phyloP scores from a whole-genome alignment of 2,329 filamentous ascomycete species.

The Eutypella sp. region DNA sequence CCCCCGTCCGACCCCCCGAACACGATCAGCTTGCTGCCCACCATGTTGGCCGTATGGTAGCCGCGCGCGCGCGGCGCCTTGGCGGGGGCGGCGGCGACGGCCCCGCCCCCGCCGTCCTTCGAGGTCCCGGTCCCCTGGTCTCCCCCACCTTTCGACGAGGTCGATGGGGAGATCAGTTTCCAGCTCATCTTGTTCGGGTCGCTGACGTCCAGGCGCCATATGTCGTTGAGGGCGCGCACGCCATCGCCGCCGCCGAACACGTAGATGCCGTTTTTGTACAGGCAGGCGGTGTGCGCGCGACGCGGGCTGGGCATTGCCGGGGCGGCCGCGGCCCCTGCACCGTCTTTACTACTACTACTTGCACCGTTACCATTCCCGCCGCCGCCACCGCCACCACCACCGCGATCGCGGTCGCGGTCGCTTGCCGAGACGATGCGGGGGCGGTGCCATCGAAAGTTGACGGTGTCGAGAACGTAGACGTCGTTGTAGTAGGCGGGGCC shows the following conservation, averaged over 20 bases:
- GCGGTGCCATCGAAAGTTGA: conserved; percentile 62
- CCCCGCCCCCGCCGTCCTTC: conserved; percentile 9
- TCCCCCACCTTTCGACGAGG: conserved; percentile 5
- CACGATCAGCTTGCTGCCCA: conserved; percentile 66
- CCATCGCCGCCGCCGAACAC: conserved; percentile 69
- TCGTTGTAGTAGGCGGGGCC: conserved; percentile 69
- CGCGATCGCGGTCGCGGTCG: conserved; percentile 26
- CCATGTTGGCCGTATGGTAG: conserved; percentile 70
- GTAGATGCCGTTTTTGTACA: conserved; percentile 67
- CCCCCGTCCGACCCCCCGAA: conserved; percentile 66
- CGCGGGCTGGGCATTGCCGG: conserved; percentile 50
- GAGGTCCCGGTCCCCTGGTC: conserved; percentile 2
- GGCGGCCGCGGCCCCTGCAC: background rate
- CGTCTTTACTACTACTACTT: background rate
- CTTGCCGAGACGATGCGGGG: conserved; percentile 50
- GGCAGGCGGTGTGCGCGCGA: conserved; percentile 64
- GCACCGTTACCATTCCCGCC: background rate
- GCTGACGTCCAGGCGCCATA: conserved; percentile 66
- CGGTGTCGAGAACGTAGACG: conserved; percentile 66
- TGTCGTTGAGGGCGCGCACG: conserved; percentile 64
- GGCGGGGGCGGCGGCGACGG: conserved; percentile 3
- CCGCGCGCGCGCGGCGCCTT: conserved; percentile 58
- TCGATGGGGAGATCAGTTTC: conserved; percentile 51
- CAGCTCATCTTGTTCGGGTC: conserved; percentile 65
- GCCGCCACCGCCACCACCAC: conserved; percentile 2